Conservation (phyloP, 2,329 filamentous ascomycete species). For the Aureobasidium namibiae region DNA sequence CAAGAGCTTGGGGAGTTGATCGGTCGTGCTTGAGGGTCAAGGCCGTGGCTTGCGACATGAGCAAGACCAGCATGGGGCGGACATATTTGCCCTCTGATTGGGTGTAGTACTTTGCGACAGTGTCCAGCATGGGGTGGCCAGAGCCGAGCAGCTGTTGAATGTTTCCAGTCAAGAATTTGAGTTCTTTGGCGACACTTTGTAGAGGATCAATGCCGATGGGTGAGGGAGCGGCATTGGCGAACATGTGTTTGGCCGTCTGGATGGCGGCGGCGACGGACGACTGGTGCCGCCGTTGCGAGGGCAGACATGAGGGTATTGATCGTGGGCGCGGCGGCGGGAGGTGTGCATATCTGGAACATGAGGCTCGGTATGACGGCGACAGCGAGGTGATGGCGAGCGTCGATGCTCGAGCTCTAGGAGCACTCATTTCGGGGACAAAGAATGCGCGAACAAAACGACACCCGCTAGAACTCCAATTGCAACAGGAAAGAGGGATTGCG, state of each 20-base stretch:
- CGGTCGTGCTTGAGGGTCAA: slow-evolving; percentile 56
- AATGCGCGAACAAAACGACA: not conserved
- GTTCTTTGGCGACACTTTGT: slow-evolving; percentile 85
- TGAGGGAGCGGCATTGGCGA: slow-evolving; percentile 54
- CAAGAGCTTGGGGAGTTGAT: slow-evolving; percentile 22
- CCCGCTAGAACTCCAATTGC: slow-evolving; percentile 6
- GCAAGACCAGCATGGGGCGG: slow-evolving; percentile 82
- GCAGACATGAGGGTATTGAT: slow-evolving; percentile 1
- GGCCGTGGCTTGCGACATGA: slow-evolving; percentile 94
- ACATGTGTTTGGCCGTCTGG: slow-evolving; percentile 57
- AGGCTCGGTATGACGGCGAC: not conserved
- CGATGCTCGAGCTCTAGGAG: slow-evolving; percentile 24
- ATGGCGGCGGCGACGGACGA: slow-evolving; percentile 69
- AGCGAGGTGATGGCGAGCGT: slow-evolving; percentile 23
- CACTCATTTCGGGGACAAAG: slow-evolving; percentile 24
- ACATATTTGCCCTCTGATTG: slow-evolving; percentile 95
- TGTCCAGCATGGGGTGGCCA: slow-evolving; percentile 87
- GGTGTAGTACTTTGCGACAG: slow-evolving; percentile 96
- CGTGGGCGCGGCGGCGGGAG: slow-evolving; percentile 13
- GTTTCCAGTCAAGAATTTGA: slow-evolving; percentile 91
- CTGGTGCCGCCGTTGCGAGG: slow-evolving; percentile 28
- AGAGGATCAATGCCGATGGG: slow-evolving; percentile 77
- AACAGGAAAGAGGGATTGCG: not conserved
- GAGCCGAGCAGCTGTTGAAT: slow-evolving; percentile 89
- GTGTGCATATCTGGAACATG: slow-evolving; percentile 2